A percentile compares a stretch with the other conserved stretches of the same genome.
These are phyloP conservation scores for Termitomyces sp. DNA, from an alignment of 1,284 basidiomycete species.

Conservation along the genomic window DNA sequence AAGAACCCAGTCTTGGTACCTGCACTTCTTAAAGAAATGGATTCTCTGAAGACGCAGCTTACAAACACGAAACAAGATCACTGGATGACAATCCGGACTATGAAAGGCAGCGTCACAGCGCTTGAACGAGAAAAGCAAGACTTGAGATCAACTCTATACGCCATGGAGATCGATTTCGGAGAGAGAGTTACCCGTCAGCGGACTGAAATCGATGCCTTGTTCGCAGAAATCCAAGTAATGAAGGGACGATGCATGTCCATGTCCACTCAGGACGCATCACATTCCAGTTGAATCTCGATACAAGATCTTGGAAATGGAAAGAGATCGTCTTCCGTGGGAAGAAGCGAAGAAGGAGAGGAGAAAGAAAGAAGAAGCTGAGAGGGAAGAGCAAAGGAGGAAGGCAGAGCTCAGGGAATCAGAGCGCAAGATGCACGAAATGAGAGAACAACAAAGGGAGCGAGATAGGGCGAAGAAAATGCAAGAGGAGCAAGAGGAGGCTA, in stretches of 20 bases:
- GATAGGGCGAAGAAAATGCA: not conserved
- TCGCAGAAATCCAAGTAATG: not conserved
- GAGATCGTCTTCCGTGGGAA: not conserved
- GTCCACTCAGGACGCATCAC: not conserved
- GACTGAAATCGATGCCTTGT: not conserved
- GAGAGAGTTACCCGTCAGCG: not conserved
- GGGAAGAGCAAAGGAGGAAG: not conserved
- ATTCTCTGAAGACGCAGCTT: not conserved
- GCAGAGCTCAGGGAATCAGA: not conserved
- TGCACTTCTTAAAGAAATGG: not conserved
- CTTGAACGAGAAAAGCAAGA: not conserved
- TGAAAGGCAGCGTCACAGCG: not conserved
- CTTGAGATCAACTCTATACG: not conserved
- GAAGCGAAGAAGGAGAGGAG: conserved; percentile 1
- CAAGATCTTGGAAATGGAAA: conserved; percentile 4
- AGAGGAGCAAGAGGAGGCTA: not conserved
- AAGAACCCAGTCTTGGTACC: not conserved
- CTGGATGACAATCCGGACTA: not conserved
- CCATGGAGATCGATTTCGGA: not conserved
- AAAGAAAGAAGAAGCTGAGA: not conserved
- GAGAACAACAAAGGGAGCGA: not conserved
- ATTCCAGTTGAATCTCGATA: not conserved
- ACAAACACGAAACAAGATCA: not conserved
- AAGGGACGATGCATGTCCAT: not conserved
- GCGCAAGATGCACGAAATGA: not conserved